These are phyloP conservation scores for Sporothrix variecibatus DNA, from an alignment of 2,329 filamentous ascomycete species.

Conservation along the genomic window DNA sequence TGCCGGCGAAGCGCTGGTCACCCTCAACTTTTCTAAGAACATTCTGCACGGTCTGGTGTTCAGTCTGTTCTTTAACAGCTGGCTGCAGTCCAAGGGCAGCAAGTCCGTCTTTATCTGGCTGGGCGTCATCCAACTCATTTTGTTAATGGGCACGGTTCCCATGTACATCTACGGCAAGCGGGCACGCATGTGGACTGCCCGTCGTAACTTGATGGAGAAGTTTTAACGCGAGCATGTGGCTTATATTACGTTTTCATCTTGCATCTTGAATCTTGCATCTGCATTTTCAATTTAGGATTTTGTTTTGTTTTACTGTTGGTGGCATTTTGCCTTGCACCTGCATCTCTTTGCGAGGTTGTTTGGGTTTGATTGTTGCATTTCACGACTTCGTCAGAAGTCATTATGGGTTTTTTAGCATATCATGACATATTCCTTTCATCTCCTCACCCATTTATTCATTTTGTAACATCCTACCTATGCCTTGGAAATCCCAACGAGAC, in stretches of 20 bases:
- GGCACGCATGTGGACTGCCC: constrained; percentile 89
- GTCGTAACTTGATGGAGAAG: constrained; percentile 56
- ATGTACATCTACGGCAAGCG: constrained; percentile 96
- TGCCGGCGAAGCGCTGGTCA: constrained; percentile 90
- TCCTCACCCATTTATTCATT: no score
- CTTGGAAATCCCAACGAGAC: neutral
- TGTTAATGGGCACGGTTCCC: constrained; percentile 74
- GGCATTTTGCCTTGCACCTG: neutral
- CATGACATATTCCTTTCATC: no score
- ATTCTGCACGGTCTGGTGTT: constrained; percentile 89
- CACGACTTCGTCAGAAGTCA: no score
- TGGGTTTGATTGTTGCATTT: neutral
- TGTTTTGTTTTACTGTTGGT: neutral
- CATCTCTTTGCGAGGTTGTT: neutral
- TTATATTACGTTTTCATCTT: neutral
- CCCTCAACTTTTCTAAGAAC: constrained; percentile 93
- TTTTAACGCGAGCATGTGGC: neutral
- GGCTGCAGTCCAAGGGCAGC: constrained; percentile 74
- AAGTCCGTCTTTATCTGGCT: constrained; percentile 79
- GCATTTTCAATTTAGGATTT: neutral
- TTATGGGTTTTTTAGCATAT: no score
- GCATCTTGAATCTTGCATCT: neutral
- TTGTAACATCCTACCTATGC: neutral
- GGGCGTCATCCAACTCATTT: constrained; percentile 79
- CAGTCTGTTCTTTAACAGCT: constrained; percentile 81